Conservation (phyloP, 2,329 filamentous ascomycete species). For the Colletotrichum trifolii region DNA sequence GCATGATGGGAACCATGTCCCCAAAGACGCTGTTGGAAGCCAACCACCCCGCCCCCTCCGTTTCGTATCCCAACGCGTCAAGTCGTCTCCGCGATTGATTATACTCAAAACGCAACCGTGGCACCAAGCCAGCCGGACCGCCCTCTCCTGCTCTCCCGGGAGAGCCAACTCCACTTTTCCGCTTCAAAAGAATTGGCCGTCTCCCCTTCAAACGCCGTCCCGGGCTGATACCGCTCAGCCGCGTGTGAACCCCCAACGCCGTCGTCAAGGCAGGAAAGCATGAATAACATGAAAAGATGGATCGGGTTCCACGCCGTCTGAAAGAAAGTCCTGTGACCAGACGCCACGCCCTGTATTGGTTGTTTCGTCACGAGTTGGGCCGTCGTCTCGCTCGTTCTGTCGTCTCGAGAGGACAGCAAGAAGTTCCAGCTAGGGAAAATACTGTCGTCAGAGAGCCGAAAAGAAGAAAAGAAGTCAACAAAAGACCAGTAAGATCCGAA, state of each 20-base stretch:
- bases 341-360: constrained; percentile 11
- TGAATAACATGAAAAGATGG: constrained; percentile 34
- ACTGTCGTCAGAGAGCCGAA: constrained; percentile 33
- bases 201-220: constrained; percentile 35
- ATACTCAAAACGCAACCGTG: constrained; percentile 36
- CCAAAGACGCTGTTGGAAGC: constrained; percentile 36
- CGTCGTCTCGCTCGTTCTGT: constrained; percentile 32
- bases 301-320: constrained; percentile 23
- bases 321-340: constrained; percentile 14
- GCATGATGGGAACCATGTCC: constrained; percentile 29
- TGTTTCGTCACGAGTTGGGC: constrained; percentile 15
- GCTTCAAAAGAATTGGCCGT: constrained; percentile 33
- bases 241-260: constrained; percentile 33
- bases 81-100: constrained; percentile 36
- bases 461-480: constrained; percentile 37
- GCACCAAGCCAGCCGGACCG: constrained; percentile 35
- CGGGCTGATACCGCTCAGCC: constrained; percentile 35
- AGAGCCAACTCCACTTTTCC: constrained; percentile 31
- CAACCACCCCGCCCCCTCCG: constrained; percentile 32
- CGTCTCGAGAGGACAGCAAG: constrained; percentile 27
- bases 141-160: constrained; percentile 20
- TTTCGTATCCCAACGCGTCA: constrained; percentile 35
- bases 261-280: constrained; percentile 26
- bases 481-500: constrained; percentile 34
- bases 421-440: constrained; percentile 26